phyloP scores from a whole-genome alignment of 2,329 filamentous ascomycete genomes.

The Helotiales sp. region DNA sequence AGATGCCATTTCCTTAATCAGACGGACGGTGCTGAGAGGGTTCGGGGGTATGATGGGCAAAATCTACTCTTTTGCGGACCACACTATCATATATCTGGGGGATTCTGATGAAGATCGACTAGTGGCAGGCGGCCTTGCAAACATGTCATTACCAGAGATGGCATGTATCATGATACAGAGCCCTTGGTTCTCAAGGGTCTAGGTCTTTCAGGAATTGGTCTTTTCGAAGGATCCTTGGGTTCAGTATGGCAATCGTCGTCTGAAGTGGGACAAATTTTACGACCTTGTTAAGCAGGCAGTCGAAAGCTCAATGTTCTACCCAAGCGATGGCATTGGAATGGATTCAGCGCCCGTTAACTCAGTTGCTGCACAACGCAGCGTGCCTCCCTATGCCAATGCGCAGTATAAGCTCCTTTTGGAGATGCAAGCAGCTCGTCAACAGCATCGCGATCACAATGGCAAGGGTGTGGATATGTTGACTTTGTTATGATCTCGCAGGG shows the following conservation, averaged over 20 bases:
- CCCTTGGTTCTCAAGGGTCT: background rate
- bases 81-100: background rate
- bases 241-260: background rate
- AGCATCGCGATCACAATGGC: background rate
- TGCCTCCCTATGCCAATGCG: background rate
- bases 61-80: background rate
- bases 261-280: background rate
- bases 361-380: background rate
- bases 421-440: background rate
- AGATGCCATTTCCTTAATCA: constrained; percentile 11
- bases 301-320: background rate
- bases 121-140: background rate
- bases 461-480: background rate
- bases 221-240: constrained; percentile 5
- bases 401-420: background rate
- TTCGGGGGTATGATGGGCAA: background rate
- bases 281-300: background rate
- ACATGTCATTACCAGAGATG: no score
- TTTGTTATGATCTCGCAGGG: background rate
- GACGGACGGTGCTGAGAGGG: background rate
- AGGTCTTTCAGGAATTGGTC: background rate
- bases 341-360: background rate
- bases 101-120: background rate
- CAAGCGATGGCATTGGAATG: background rate
- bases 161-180: background rate